Evolutionary conservation across 2,329 filamentous ascomycete species (phyloP).

Genomic region (Beauveria asiatica): DNA sequence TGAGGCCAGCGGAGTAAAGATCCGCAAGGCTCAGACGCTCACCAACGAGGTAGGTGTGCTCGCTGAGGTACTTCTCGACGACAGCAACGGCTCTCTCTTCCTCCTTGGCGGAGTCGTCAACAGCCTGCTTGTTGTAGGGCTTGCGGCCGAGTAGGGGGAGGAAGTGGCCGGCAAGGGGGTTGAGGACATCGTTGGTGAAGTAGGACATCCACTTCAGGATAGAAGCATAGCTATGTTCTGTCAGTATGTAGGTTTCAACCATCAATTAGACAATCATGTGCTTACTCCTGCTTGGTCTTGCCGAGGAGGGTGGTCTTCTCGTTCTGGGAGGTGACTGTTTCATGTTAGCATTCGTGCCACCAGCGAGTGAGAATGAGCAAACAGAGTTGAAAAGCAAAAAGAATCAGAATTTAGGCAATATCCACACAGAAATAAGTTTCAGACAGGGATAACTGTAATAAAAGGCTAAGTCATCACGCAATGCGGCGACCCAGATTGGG

Average conservation of each 20-base stretch:
- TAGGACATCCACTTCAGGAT: constrained; percentile 98
- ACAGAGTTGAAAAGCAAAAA: constrained; percentile 13
- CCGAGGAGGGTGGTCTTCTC: constrained; percentile 99
- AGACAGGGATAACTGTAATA: constrained; percentile 98
- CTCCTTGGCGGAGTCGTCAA: constrained; percentile 69
- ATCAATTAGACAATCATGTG: constrained; percentile 12
- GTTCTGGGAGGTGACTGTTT: constrained; percentile 91
- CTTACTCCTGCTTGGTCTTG: constrained; percentile 98
- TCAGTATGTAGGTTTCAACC: constrained; percentile 2
- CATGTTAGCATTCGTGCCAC: constrained; percentile 25
- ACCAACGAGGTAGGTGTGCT: constrained; percentile 95
- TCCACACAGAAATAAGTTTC: constrained; percentile 77
- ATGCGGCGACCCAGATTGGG: constrained; percentile 7
- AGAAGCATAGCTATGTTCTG: constrained; percentile 62
- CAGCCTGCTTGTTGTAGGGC: constrained; percentile 96
- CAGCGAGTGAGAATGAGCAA: constrained; percentile 21
- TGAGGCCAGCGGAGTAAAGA: constrained; percentile 70
- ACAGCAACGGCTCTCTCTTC: constrained; percentile 60
- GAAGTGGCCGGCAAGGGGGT: constrained; percentile 70
- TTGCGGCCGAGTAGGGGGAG: constrained; percentile 72
- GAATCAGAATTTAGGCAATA: constrained; percentile 76
- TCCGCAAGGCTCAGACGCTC: constrained; percentile 97
- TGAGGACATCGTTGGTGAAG: constrained; percentile 81
- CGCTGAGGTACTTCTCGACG: constrained; percentile 78
- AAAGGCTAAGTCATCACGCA: constrained; percentile 64